phyloP scores from a whole-genome alignment of 495 filamentous ascomycete genomes.

The Staphylotrichum tortipilum region DNA sequence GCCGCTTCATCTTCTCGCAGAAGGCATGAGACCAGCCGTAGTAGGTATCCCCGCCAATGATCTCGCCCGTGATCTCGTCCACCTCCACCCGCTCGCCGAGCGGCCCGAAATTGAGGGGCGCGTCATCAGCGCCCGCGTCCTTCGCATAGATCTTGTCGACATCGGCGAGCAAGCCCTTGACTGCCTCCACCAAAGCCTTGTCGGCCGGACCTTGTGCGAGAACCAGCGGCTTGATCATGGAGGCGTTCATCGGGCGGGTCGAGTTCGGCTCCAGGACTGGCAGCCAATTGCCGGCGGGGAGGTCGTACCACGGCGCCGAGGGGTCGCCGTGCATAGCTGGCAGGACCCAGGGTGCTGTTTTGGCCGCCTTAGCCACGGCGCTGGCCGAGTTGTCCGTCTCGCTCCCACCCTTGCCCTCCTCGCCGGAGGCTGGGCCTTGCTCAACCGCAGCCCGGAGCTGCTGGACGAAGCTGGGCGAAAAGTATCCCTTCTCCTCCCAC shows the following conservation, averaged over 20 bases:
- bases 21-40: slow-evolving; percentile 81
- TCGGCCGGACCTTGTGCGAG: slow-evolving; percentile 66
- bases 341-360: slow-evolving; percentile 60
- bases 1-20: slow-evolving; percentile 70
- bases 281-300: slow-evolving; percentile 75
- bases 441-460: slow-evolving; percentile 52
- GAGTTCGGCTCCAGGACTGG: slow-evolving; percentile 72
- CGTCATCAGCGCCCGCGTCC: slow-evolving; percentile 25
- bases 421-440: slow-evolving; percentile 28
- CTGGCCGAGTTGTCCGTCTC: slow-evolving; percentile 4
- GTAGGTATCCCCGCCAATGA: slow-evolving; percentile 59
- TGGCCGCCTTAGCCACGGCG: slow-evolving; percentile 23
- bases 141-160: slow-evolving; percentile 55
- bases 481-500: slow-evolving; percentile 69
- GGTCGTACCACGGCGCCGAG: slow-evolving; percentile 69
- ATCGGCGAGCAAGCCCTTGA: slow-evolving; percentile 60
- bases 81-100: slow-evolving; percentile 60
- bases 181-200: slow-evolving; percentile 50
- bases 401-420: not conserved
- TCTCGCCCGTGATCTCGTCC: slow-evolving; percentile 53
- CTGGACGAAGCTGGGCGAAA: slow-evolving; percentile 45
- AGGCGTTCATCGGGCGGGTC: slow-evolving; percentile 59
- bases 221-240: slow-evolving; percentile 64
- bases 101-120: slow-evolving; percentile 53
- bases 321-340: slow-evolving; percentile 70